Base-by-base conservation (phyloP, 768 basidiomycete species). In the Ephemerocybe angulata region DNA sequence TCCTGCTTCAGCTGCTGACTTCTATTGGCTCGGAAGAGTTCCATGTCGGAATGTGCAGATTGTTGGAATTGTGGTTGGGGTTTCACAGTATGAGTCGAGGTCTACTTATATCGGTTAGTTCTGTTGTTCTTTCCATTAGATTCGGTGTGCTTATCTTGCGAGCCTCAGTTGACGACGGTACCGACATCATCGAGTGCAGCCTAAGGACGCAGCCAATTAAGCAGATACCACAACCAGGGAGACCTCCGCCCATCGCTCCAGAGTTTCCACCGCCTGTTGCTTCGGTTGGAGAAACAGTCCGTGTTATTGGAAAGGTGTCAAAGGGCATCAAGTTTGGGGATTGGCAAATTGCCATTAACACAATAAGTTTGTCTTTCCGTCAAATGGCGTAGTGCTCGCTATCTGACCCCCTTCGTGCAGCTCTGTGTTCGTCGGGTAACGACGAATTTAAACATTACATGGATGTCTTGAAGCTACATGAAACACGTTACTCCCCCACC, bases 131-230 rank as follows among this genome's bases (percentile, higher is more conserved):
- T n/a, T n/a, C 38, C 17, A 35, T 8, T 35, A 41, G 38, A 19
- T 41, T 7, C 38, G n/a, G n/a, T 17, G 38, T 53, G 22, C 51
- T 4, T 50, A 28, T 25, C 22, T 40, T 3, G 2, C 37, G 21
- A 29, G 8, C 25, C 33, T 37, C 46, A 91, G 87, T 91, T 55
- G 90, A 92, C 62, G 90, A 92, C 60, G 87, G 88, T 4, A 87
- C 88, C 1, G 83, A 73, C 27, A 83, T 86, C 3, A 75, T 92
- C 24, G 88, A 91, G 43, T 91, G 89, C 61, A 63, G 72, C 2
- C 77, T 82, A 73, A 70, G 22, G 70, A 62, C 27, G 43, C 72
- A 65, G n/a, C 61, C 61, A 1, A 53, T 52, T 4, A 60, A 64
- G 22, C 30, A 24, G 29, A 37, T 49, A 42, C 27, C 53, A n/a